Base-by-base conservation (phyloP, 805 yeast species). In the Myxozyma lipomycoides region DNA sequence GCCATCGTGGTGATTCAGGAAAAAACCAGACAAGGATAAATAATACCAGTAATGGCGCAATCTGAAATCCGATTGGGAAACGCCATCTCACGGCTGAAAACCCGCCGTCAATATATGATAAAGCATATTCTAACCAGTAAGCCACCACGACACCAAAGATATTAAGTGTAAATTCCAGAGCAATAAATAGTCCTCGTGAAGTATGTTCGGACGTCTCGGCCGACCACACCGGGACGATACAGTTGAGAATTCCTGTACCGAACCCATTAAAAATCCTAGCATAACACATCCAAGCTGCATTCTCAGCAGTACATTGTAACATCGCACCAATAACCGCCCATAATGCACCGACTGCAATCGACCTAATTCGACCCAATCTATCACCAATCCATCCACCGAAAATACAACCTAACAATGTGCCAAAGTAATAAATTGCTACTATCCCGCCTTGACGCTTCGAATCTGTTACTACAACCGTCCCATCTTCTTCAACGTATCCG, bases 71-170 rank as follows among this genome's bases (percentile, higher is more conserved):
- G 41, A 76, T 65, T 6, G 81, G 79, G 51, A 77, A 73, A 71
- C 89, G 76, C 64, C 62, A 78, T 15, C 47, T 46, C 6, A 42
- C 28, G 79, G 81, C 78, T 43, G 46, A 45, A 19, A 38, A 38
- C 4, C 48, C 48, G 30, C 10, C 17, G 23, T n/a, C 23, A 22
- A 78, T 74, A 59, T 77, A 79, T 4, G 78, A 74, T n/a, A 78
- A 68, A 28, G 85, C 86, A 61, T 77, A 82, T 63, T 79, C 84
- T 52, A 81, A 67, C 83, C 85, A 81, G 66, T 80, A 82, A n/a
- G 86, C 85, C 60, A 82, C 71, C 56, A 81, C 73, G 26, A 85
- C 81, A 65, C 88, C 88, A 43, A 80, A 70, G 56, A 81, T 77
- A 23, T 45, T 45, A 38, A 80, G 73, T 34, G 82, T 75, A 55